These are phyloP conservation scores for Penicillium sp. DNA, from an alignment of 2,329 filamentous ascomycete species.

Conservation along the genomic window DNA sequence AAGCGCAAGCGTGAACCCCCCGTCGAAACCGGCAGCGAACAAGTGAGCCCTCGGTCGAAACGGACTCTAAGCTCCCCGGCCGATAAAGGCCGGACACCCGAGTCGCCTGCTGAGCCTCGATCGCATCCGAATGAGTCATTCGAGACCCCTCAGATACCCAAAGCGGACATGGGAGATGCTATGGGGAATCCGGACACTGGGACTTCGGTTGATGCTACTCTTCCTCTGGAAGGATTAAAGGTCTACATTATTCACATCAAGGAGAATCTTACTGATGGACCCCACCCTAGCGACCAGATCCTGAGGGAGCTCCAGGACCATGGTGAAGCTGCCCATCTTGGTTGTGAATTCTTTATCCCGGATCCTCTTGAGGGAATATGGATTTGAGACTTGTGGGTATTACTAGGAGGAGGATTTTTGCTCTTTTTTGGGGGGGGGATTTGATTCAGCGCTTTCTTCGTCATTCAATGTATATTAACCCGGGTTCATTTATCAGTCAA, in stretches of 20 bases:
- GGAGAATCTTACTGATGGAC: constrained; percentile 73
- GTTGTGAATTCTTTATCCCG: constrained; percentile 76
- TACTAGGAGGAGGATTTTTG: neutral
- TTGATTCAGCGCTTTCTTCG: neutral
- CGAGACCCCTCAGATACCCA: constrained; percentile 2
- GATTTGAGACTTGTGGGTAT: constrained; percentile 25
- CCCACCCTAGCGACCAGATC: constrained; percentile 63
- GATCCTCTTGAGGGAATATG: constrained; percentile 59
- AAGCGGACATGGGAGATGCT: neutral
- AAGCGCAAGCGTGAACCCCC: constrained; percentile 43
- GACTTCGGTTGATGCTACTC: constrained; percentile 21
- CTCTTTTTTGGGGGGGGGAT: neutral
- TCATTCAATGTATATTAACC: neutral
- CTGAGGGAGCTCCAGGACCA: constrained; percentile 65
- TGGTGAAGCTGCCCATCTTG: constrained; percentile 64
- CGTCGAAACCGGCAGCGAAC: constrained; percentile 16
- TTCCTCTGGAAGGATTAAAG: constrained; percentile 67
- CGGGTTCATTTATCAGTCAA: neutral
- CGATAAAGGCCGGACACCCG: constrained; percentile 2
- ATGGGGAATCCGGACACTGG: constrained; percentile 14
- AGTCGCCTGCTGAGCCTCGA: neutral
- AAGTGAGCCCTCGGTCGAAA: constrained; percentile 29
- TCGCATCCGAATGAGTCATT: neutral
- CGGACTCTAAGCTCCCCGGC: constrained; percentile 12
- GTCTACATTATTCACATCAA: constrained; percentile 94